Evolutionary conservation across 2,329 filamentous ascomycete species (phyloP), one percentile per base, ranked within the genome.

Genomic region (Clarireedia hainanense): DNA sequence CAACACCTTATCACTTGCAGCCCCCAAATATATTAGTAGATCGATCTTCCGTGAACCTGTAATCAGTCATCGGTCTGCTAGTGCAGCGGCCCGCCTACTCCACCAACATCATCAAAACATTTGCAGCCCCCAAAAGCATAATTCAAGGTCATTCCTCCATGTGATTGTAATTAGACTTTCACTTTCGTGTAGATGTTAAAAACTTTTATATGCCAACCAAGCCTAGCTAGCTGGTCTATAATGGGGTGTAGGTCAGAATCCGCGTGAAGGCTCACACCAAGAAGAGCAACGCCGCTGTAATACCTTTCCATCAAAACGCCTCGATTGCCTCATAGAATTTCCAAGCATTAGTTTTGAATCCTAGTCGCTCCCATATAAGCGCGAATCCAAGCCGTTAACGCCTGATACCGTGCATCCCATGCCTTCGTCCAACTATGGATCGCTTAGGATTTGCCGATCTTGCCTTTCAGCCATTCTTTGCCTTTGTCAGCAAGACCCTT

Each of bases 401-500:
- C 52, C 52, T 43, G 46, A 23, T 50, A 50, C 42, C 15, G 26
- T 50, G 12, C 26, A 20, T 34, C 24, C 34, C 20, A 42, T 26
- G 36, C 36, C 34, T 37, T 23, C 20, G 7, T 14, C 42, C 42
- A 14, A 45, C 20, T 23, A 23, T 24, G n/a, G 5, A 15, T 20
- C 27, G 17, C 36, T 43, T 26, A 55, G 26, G 37, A 47, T 39
- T 43, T 55, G 27, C 46, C 26, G 5, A 55, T 50, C 15, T n/a
- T 55, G 17, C 40, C 37, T 30, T 50, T 55, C 14, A 55, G 15
- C 55, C 76, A 68, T 55, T 79, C 78, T 70, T 79, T 81, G 42
- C 76, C 78, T 66, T 77, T 79, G 51, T 78, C 76, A 6, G 78
- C 71, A 48, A 78, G 66, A 3, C 74, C 74, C 53, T 64, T 63